These are phyloP conservation scores for Aspergillus pseudonomiae DNA, from an alignment of 2,329 filamentous ascomycete species.

Conservation along the genomic window DNA sequence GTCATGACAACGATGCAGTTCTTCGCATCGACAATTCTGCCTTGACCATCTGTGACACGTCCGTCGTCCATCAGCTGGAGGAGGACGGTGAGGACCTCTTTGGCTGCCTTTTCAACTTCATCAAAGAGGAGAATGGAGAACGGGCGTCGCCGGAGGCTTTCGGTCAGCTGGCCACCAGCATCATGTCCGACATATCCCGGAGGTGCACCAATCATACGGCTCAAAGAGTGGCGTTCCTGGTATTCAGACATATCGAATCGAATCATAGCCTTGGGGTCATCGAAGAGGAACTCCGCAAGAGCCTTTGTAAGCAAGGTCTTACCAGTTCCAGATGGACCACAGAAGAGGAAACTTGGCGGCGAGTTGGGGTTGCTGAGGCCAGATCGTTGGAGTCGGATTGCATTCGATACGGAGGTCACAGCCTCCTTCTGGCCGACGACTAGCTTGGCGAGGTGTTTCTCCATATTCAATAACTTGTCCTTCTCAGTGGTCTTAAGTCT, in stretches of 20 bases:
- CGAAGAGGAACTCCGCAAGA: conserved; percentile 95
- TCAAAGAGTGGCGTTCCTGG: conserved; percentile 93
- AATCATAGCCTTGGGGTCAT: conserved; percentile 96
- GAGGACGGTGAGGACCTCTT: conserved; percentile 93
- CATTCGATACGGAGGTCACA: conserved; percentile 89
- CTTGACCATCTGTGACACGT: conserved; percentile 97
- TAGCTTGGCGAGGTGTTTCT: conserved; percentile 77
- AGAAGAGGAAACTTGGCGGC: conserved; percentile 97
- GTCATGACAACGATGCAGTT: conserved; percentile 99
- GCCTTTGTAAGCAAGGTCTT: conserved; percentile 98
- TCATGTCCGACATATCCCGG: conserved; percentile 98
- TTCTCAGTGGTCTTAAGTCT: conserved; percentile 93
- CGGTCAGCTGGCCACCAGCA: conserved; percentile 91
- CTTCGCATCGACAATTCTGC: conserved; percentile 87
- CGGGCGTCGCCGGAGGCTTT: conserved; percentile 87
- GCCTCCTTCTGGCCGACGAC: conserved; percentile 96
- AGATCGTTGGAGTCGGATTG: conserved; percentile 91
- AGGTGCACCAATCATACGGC: conserved; percentile 95
- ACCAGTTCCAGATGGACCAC: conserved; percentile 95
- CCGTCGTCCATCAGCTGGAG: conserved; percentile 99
- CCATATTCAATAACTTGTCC: conserved; percentile 98
- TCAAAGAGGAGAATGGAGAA: conserved; percentile 99
- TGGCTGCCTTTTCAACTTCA: conserved; percentile 97
- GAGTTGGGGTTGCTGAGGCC: conserved; percentile 95
- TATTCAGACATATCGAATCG: conserved; percentile 99